Evolutionary conservation across 495 filamentous ascomycete genomes (phyloP).

Genomic region (Penicillium robsamsonii): DNA sequence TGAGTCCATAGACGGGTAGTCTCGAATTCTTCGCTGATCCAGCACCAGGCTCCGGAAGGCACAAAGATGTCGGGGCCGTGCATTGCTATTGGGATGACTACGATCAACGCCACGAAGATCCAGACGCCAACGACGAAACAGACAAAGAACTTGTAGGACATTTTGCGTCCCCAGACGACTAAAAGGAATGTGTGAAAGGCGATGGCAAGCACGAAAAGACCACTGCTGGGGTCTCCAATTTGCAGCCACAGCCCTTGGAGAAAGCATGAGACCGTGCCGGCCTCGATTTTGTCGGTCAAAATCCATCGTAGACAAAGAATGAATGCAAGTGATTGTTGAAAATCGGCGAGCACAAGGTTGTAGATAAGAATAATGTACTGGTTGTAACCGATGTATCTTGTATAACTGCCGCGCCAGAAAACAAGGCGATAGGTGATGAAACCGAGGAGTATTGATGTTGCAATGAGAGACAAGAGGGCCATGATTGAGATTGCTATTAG

Average conservation of each 20-base stretch:
- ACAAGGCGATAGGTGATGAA: constrained; percentile 59
- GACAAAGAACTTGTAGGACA: constrained; percentile 55
- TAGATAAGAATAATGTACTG: constrained; percentile 73
- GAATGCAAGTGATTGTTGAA: constrained; percentile 69
- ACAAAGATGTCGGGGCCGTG: constrained; percentile 60
- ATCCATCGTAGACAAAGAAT: constrained; percentile 64
- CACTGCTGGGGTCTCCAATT: constrained; percentile 66
- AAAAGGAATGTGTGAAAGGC: constrained; percentile 67
- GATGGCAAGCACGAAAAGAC: constrained; percentile 68
- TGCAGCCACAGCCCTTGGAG: constrained; percentile 71
- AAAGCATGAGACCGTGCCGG: constrained; percentile 60
- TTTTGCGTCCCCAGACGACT: constrained; percentile 57
- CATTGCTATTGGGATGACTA: constrained; percentile 51
- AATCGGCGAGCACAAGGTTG: constrained; percentile 71
- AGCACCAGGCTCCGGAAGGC: constrained; percentile 67
- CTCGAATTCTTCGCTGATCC: constrained; percentile 63
- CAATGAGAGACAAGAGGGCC: constrained; percentile 58
- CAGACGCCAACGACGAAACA: constrained; percentile 51
- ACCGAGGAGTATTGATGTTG: constrained; percentile 48
- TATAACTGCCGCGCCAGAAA: constrained; percentile 52
- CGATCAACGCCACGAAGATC: constrained; percentile 57
- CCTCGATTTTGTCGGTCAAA: constrained; percentile 49
- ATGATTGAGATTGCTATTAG: constrained; percentile 56
- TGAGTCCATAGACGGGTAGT: constrained; percentile 66
- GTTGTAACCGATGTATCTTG: constrained; percentile 55